Evolutionary conservation across 2,329 filamentous ascomycete species (phyloP).

Genomic region (Lecanicillium sp.): DNA sequence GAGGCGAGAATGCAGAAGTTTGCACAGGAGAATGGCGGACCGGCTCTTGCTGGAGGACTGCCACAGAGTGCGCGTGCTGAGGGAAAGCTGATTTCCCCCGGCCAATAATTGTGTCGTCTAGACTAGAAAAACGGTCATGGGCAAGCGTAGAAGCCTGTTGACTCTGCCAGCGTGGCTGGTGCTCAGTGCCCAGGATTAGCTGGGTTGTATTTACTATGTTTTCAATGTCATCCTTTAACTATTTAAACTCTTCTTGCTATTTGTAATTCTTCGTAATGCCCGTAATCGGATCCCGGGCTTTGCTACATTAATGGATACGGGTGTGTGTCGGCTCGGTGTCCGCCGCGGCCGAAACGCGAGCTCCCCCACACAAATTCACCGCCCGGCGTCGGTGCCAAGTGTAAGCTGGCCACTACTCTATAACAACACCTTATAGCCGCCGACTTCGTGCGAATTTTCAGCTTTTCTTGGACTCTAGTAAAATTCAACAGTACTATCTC

Average conservation of each 20-base stretch:
- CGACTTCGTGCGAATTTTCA: too few species aligned
- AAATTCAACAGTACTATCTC: too few species aligned
- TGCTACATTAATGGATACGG: too few species aligned
- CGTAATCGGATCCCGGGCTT: too few species aligned
- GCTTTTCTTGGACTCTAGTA: too few species aligned
- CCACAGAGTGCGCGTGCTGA: conserved; percentile 63
- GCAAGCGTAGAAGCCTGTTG: conserved; percentile 2
- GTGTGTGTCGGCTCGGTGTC: not conserved
- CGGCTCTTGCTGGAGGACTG: conserved; percentile 83
- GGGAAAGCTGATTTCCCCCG: conserved; percentile 80
- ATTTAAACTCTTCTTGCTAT: not conserved
- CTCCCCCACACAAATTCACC: not conserved
- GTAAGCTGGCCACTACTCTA: too few species aligned
- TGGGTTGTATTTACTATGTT: conserved; percentile 13
- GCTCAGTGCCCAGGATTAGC: conserved; percentile 6
- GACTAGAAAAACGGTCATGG: conserved; percentile 8
- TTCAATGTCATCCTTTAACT: conserved; percentile 4
- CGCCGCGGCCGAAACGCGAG: not conserved
- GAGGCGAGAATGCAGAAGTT: conserved; percentile 85
- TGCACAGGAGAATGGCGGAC: conserved; percentile 62
- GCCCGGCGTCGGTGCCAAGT: not conserved
- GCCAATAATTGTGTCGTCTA: conserved; percentile 56
- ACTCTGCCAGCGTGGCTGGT: conserved; percentile 4
- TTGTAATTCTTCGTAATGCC: not conserved
- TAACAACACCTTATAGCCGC: too few species aligned